Conservation (phyloP, 306 rosid genomes). For the Fragaria ananassa region DNA sequence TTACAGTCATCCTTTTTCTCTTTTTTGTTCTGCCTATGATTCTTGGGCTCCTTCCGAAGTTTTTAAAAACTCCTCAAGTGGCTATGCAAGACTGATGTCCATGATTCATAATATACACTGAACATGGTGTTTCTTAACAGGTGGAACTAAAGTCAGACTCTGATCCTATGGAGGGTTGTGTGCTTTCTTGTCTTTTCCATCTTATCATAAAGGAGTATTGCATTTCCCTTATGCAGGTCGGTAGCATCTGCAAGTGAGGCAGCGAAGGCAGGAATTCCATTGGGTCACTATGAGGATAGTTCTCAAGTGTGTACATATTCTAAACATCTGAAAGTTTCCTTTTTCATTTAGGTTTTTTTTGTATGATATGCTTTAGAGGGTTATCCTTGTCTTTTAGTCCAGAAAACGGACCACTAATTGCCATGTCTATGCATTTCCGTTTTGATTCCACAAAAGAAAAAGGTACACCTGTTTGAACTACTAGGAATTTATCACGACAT, state of each 20-base stretch:
- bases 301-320: constrained; percentile 31
- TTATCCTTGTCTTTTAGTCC: background rate
- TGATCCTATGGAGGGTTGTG: background rate
- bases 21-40: too few species aligned
- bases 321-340: background rate
- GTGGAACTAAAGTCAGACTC: constrained; percentile 4
- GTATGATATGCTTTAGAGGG: background rate
- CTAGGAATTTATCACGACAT: background rate
- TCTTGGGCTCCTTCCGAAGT: constrained; percentile 11
- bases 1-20: background rate
- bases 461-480: background rate
- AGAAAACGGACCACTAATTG: background rate
- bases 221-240: constrained; percentile 28
- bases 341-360: background rate
- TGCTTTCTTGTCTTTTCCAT: background rate
- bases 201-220: background rate
- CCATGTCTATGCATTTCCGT: background rate
- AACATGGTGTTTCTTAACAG: background rate
- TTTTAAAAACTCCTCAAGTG: background rate
- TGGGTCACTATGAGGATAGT: constrained; percentile 30
- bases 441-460: background rate
- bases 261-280: constrained; percentile 48
- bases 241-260: constrained; percentile 42
- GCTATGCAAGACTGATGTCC: background rate
- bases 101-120: background rate